Base-by-base conservation (phyloP, 306 rosid genomes). In the Cicer chorassanicum region DNA sequence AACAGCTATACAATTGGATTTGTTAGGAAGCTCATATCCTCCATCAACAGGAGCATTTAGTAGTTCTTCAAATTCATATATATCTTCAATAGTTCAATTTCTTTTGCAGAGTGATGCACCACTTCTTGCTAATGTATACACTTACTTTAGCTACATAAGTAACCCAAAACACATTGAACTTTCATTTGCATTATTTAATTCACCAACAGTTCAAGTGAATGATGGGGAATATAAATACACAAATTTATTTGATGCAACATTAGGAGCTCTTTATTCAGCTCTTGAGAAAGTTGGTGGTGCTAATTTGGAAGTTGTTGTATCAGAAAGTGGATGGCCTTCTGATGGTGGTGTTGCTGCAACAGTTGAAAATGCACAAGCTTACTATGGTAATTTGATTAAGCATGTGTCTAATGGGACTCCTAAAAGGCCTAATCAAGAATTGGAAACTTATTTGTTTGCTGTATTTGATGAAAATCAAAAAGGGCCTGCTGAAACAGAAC, bases 181-280 rank as follows among this genome's bases (percentile, higher is more conserved):
- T 16, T 16, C 18, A 16, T 16, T 16, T 16, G 18, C 18, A 16
- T 16, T 16, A 16, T 16, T 16, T 16, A 16, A 16, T 16, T 16
- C 18, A 16, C 18, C 18, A 16, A 16, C 18, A 16, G 18, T 53
- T 53, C 15, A 53, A 11, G 10, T 53, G 24, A 16, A 19, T 16
- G 34, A 53, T 53, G 60, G 60, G 7, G 9, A 9, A 5, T 14
- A n/a, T 8, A 82, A 21, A 12, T 91, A 91, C 80, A 73, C 59
- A 14, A 89, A 77, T 67, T 53, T 87, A 8, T 82, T 84, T 19
- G 84, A 75, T 57, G 86, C 90, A 38, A n/a, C 66, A 18, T 4
- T 87, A 51, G 96, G 78, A 15, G 48, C 92, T 15, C 46, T 82
- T 6, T 82, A 87, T 63, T 76, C 74, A 6, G 89, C 93, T 6